A percentile compares a stretch with the other conserved stretches of the same genome.
Conservation (phyloP, 495 filamentous ascomycete genomes). For the Daldinia childiae region DNA sequence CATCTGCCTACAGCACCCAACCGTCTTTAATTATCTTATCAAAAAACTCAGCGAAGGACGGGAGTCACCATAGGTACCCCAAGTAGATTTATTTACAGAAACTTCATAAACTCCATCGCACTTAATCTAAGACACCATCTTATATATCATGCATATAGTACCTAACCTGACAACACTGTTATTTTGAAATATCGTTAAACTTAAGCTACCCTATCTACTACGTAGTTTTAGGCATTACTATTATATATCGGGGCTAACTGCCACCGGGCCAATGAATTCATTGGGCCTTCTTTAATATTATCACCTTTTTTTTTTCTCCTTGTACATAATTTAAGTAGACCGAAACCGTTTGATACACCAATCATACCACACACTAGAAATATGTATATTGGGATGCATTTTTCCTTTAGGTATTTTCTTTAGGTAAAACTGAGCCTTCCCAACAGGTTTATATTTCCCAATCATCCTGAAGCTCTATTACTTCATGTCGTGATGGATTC, state of each 20-base stretch:
- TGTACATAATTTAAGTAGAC: slow-evolving; percentile 8
- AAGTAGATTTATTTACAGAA: neutral
- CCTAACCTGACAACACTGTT: neutral
- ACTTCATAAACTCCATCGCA: neutral
- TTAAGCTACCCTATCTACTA: slow-evolving; percentile 12
- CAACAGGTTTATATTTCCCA: neutral
- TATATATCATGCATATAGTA: neutral
- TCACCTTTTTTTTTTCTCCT: slow-evolving; percentile 12
- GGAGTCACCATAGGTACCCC: neutral
- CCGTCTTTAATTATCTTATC: neutral
- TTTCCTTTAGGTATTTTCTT: slow-evolving; percentile 7
- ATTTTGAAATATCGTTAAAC: neutral
- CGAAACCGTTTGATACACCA: slow-evolving; percentile 8
- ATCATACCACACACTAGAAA: slow-evolving; percentile 19
- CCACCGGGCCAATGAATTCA: slow-evolving; percentile 16
- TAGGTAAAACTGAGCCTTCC: slow-evolving; percentile 1
- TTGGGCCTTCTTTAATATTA: slow-evolving; percentile 13
- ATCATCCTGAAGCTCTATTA: neutral
- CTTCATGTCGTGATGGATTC: slow-evolving; percentile 9
- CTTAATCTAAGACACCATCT: neutral
- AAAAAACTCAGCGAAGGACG: neutral
- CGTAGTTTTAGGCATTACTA: slow-evolving; percentile 17
- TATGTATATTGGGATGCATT: slow-evolving; percentile 11
- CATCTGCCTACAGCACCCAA: no score
- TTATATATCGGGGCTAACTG: slow-evolving; percentile 9